Base-by-base conservation (phyloP, 192 early-diverging fungal genomes). In the Diversispora epigaea region DNA sequence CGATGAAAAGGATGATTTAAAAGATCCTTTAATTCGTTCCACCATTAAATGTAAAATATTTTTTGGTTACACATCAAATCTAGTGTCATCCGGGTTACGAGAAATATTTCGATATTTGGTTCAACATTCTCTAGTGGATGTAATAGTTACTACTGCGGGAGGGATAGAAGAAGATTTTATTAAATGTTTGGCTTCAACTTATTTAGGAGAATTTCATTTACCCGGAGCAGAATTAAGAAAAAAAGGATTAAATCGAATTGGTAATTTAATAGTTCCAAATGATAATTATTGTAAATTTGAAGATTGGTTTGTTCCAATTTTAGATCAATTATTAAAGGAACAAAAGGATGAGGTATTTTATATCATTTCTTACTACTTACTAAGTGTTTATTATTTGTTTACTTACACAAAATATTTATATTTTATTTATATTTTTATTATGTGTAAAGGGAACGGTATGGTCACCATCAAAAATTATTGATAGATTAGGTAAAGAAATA, bases 211-310 rank as follows among this genome's bases (percentile, higher is more conserved):
- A 15, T 99, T 98, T 76, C 22, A 73, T 2, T 80, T 96, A 40
- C 77, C 90, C 15, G 97, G 97, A 3, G 82, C 84, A 6, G 88
- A 89, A 14, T 81, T 99, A 73, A 89, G 97, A 52, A 88, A 87
- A 76, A 89, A 94, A 76, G 97, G 96, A 0, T 80, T 99, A 49
- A 99, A 99, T 81, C 89, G 97, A 25, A 98, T 96, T 58, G 97
- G 97, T 43, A 99, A 99, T 81, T 85, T 99, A 68, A 80, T 98
- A 68, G 96, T 99, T 9, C 97, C 97, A 2, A 99, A 99, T 82
- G 92, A 98, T 77, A 99, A 99, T 81, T 99, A 99, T 80, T 97
- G 96, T 87, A 92, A 94, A 77, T 99, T 99, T 82, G 97, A 99
- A 84, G 96, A 99, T 81, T 99, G 97, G 97, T 86, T 99, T 7